These are phyloP conservation scores for Aspergillus egyptiacus DNA, from an alignment of 495 filamentous ascomycete genomes.

Conservation along the genomic window DNA sequence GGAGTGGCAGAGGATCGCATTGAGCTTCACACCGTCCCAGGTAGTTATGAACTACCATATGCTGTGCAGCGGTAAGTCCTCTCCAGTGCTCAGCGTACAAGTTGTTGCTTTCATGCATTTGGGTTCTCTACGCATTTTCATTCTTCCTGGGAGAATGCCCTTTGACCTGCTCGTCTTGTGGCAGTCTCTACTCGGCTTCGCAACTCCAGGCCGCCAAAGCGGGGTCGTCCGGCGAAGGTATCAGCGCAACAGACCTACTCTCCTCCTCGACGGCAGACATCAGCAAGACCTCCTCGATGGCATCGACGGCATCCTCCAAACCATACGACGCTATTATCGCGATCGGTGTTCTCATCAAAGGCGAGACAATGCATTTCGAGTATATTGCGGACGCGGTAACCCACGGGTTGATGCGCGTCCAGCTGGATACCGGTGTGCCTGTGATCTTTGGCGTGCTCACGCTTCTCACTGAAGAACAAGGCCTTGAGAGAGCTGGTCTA, in stretches of 20 bases:
- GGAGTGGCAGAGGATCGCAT: slow-evolving; percentile 88
- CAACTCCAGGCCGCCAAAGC: slow-evolving; percentile 65
- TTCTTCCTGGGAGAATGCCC: not conserved
- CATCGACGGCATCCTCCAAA: slow-evolving; percentile 32
- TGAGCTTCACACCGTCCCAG: slow-evolving; percentile 80
- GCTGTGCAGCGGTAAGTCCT: slow-evolving; percentile 67
- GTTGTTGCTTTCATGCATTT: too few relatives aligned
- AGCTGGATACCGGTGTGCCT: slow-evolving; percentile 79
- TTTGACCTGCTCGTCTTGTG: slow-evolving; percentile 4
- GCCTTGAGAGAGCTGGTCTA: slow-evolving; percentile 76
- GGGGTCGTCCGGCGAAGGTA: slow-evolving; percentile 49
- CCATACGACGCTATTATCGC: slow-evolving; percentile 92
- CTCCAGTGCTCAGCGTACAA: not conserved
- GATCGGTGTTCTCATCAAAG: slow-evolving; percentile 95
- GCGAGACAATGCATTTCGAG: slow-evolving; percentile 97
- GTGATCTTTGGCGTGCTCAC: slow-evolving; percentile 92
- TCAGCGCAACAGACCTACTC: slow-evolving; percentile 75
- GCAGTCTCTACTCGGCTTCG: slow-evolving; percentile 76
- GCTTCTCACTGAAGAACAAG: slow-evolving; percentile 82
- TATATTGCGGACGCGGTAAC: slow-evolving; percentile 90
- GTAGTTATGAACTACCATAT: slow-evolving; percentile 87
- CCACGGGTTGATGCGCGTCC: slow-evolving; percentile 89
- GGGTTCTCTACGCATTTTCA: too few relatives aligned
- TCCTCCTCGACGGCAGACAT: slow-evolving; percentile 63
- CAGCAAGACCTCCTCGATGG: slow-evolving; percentile 26